Conservation (phyloP, 345 rosid species). For the Melastoma malabathricum region DNA sequence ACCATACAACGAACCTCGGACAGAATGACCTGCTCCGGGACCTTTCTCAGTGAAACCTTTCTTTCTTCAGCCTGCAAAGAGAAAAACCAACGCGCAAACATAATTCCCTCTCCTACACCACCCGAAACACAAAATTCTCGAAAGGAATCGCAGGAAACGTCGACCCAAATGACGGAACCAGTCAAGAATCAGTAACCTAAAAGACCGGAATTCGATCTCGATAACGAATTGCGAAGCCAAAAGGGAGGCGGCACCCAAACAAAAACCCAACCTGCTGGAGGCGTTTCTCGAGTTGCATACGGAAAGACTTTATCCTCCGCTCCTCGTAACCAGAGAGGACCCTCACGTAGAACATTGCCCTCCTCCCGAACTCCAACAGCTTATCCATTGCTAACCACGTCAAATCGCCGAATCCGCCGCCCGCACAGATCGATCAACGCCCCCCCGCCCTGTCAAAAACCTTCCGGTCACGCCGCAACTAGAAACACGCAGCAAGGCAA, state of each 20-base stretch:
- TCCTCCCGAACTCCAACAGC: conserved; percentile 72
- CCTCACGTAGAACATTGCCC: conserved; percentile 66
- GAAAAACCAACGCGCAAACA: not conserved
- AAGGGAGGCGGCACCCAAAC: not conserved
- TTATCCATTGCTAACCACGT: conserved; percentile 38
- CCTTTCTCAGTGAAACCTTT: conserved; percentile 52
- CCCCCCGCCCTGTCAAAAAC: not conserved
- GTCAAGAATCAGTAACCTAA: too few relatives aligned
- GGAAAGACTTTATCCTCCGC: conserved; percentile 53
- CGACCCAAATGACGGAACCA: too few relatives aligned
- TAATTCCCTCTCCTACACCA: too few relatives aligned
- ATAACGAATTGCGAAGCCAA: not conserved
- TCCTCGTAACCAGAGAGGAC: conserved; percentile 95
- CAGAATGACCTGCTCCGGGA: conserved; percentile 69
- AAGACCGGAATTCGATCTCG: too few relatives aligned
- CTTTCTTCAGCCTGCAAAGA: conserved; percentile 48
- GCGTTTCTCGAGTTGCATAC: conserved; percentile 70
- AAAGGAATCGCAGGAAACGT: too few relatives aligned
- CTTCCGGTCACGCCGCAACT: too few relatives aligned
- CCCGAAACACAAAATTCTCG: too few relatives aligned
- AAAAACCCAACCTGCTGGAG: conserved; percentile 40
- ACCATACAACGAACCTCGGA: conserved; percentile 84
- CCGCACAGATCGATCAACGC: not conserved
- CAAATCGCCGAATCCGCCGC: not conserved
- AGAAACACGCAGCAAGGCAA: too few relatives aligned